Evolutionary conservation across 164 flowering plant species (phyloP), one percentile per base, ranked within the genome.

Genomic region (Protea cynaroides): DNA sequence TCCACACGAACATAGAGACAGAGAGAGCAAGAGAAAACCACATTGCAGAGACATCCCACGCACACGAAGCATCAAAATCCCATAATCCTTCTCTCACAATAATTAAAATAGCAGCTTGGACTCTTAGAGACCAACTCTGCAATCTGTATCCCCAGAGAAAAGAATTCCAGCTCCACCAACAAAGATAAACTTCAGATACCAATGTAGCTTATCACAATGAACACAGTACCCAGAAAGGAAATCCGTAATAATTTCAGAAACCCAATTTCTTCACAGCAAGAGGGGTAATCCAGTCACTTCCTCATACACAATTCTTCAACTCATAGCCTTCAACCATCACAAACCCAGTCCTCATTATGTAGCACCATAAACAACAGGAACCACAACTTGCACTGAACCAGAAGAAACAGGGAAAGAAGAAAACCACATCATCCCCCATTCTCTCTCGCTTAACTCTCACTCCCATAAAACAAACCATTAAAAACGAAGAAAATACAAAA

Each of bases 161-260:
- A 25, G 10, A 14, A 50, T 38, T 58, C 59, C 58, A 51, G 55
- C 58, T 52, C 19, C 61, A 55, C 57, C 25, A 18, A 49, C 19
- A 49, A 18, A 49, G 8, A 4, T 15, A 49, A 49, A 18, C 52
- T 5, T 18, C 19, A 18, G 17, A 49, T 9, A 7, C 53, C n/a
- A 19, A 56, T 21, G 15, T n/a, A 15, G 10, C 11, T 8, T n/a
- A 8, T 22, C 56, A 15, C n/a, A n/a, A 49, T 13, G 18, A 15
- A 49, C 52, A 18, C 44, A 57, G 19, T 22, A 7, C 57, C 52
- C 19, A 13, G 52, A 49, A 49, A 15, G 18, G 18, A 49, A 49
- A 15, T 4, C 18, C 15, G 17, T 44, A 29, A 29, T 2, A 29
- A 2, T 29, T 1, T 49, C n/a, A 49, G 19, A 49, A 49, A 13